Conservation (phyloP, 1,284 basidiomycete species). For the Fomitiporia mediterranea region DNA sequence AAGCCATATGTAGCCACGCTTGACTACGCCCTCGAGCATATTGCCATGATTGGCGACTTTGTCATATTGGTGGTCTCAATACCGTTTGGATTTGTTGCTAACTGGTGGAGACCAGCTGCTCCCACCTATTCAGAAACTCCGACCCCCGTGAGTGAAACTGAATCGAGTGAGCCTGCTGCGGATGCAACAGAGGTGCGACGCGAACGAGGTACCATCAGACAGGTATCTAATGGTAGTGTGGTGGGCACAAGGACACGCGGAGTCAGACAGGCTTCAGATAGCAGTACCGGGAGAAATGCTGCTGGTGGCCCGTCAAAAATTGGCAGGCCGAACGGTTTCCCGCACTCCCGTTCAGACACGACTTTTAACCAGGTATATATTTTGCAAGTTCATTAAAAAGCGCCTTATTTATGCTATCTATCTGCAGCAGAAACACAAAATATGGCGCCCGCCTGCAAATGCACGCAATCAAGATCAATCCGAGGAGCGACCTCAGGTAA, state of each 20-base stretch:
- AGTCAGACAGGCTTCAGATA: slow-evolving; percentile 9
- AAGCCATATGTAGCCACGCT: slow-evolving; percentile 62
- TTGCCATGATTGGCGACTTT: slow-evolving; percentile 59
- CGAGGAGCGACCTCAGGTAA: not conserved
- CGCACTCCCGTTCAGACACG: slow-evolving; percentile 10
- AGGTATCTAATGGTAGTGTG: not conserved
- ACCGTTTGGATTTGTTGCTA: slow-evolving; percentile 44
- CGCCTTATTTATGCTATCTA: not conserved
- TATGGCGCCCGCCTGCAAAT: slow-evolving; percentile 17
- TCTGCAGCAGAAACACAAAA: slow-evolving; percentile 7
- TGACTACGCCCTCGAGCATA: slow-evolving; percentile 54
- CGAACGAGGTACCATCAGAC: not conserved
- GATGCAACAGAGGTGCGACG: not conserved
- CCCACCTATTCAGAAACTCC: not conserved
- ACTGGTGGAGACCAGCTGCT: slow-evolving; percentile 37
- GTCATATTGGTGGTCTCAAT: slow-evolving; percentile 49
- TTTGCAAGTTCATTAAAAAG: not conserved
- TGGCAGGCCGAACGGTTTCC: slow-evolving; percentile 6
- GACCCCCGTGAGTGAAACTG: not conserved
- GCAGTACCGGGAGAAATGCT: not conserved
- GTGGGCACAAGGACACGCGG: slow-evolving; percentile 12
- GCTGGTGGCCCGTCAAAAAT: slow-evolving; percentile 7
- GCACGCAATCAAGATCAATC: slow-evolving; percentile 10
- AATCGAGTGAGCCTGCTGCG: not conserved
- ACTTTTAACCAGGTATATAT: slow-evolving; percentile 5